Conservation (phyloP, 163 green algal species). For the Volvox carteri region DNA sequence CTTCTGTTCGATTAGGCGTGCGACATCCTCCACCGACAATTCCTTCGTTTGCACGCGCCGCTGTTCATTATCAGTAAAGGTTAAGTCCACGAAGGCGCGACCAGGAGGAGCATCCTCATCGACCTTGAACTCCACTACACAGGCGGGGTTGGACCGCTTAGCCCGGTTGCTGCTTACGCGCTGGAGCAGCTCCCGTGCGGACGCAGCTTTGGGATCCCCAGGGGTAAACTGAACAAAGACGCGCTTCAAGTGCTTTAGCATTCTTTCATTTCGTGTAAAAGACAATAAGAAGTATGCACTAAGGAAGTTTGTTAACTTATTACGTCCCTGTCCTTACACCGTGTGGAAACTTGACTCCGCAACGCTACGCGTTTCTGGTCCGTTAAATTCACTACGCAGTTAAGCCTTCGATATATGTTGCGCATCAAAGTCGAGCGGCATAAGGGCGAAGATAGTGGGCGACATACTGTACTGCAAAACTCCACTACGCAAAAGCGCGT, state of each 20-base stretch:
- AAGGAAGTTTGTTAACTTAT: too few relatives aligned
- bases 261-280: not conserved
- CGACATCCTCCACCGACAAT: conserved; percentile 65
- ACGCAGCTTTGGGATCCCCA: conserved; percentile 51
- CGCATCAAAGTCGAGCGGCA: not conserved
- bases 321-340: too few relatives aligned
- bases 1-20: conserved; percentile 69
- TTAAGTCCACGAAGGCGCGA: conserved; percentile 64
- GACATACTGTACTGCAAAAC: not conserved
- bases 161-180: conserved; percentile 60
- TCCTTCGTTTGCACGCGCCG: conserved; percentile 63
- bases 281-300: not conserved
- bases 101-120: conserved; percentile 45
- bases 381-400: not conserved
- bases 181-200: conserved; percentile 69
- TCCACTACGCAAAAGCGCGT: not conserved
- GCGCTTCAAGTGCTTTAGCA: conserved; percentile 63
- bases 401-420: not conserved
- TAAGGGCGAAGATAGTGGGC: not conserved
- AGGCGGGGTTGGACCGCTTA: conserved; percentile 68
- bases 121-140: conserved; percentile 67
- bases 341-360: too few relatives aligned
- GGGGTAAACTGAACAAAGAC: conserved; percentile 69
- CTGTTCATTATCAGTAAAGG: conserved; percentile 66
- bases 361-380: not conserved